Percentiles rank a stretch among this genome's conserved stretches.
These are phyloP conservation scores for Nothophoma quercina DNA, from an alignment of 2,329 filamentous ascomycete species.

Conservation along the genomic window DNA sequence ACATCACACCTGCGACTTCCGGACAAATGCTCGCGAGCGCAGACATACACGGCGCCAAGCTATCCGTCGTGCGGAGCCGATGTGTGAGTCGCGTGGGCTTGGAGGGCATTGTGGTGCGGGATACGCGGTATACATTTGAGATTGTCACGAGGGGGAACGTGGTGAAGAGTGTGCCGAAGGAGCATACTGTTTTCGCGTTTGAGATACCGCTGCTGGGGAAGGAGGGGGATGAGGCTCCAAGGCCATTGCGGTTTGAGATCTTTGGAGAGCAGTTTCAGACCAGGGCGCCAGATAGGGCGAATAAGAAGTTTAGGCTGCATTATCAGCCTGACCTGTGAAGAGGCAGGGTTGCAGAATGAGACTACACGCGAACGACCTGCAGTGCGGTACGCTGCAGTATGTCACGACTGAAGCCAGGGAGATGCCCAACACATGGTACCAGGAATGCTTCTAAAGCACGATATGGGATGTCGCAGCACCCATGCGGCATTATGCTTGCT, in stretches of 20 bases:
- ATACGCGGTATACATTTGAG: slow-evolving; percentile 86
- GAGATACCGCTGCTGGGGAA: slow-evolving; percentile 63
- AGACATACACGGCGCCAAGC: slow-evolving; percentile 86
- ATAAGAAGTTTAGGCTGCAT: slow-evolving; percentile 89
- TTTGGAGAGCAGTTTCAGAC: slow-evolving; percentile 87
- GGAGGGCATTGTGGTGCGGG: slow-evolving; percentile 85
- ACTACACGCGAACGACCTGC: not conserved
- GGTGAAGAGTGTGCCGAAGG: slow-evolving; percentile 85
- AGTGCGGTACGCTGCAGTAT: no score
- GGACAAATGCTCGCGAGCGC: slow-evolving; percentile 79
- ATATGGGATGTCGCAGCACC: no score
- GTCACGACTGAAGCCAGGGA: no score
- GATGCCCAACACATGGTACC: no score
- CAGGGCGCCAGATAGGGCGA: slow-evolving; percentile 82
- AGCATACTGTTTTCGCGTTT: slow-evolving; percentile 85
- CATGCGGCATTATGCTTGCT: no score
- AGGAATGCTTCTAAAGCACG: no score
- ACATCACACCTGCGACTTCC: slow-evolving; percentile 66
- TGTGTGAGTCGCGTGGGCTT: slow-evolving; percentile 85
- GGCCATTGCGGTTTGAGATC: slow-evolving; percentile 78
- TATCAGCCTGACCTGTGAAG: slow-evolving; percentile 77
- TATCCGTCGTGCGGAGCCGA: slow-evolving; percentile 82
- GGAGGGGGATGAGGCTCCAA: slow-evolving; percentile 35
- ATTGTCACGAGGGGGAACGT: slow-evolving; percentile 75
- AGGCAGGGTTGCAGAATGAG: not conserved